phyloP scores from a whole-genome alignment of 345 rosid species.

The Eutrema yunnanense region DNA sequence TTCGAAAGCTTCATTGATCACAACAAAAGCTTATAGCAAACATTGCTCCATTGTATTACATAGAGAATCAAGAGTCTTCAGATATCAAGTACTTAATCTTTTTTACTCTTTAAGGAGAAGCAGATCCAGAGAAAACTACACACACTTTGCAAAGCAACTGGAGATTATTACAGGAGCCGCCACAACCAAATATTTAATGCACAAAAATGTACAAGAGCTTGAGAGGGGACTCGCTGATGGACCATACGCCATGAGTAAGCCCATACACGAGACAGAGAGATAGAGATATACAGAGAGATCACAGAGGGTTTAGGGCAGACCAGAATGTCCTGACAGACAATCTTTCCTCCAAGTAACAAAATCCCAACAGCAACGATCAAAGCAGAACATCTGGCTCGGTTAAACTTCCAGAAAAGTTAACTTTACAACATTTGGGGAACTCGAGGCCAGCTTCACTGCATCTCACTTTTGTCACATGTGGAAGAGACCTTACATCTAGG shows the following conservation, averaged over 20 bases:
- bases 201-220: constrained; percentile 26
- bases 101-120: not conserved
- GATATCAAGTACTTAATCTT: not conserved
- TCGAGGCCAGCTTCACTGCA: constrained; percentile 76
- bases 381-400: constrained; percentile 54
- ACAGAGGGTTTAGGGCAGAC: not conserved
- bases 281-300: constrained; percentile 4
- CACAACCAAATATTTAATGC: constrained; percentile 3
- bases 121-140: constrained; percentile 18
- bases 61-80: constrained; percentile 3
- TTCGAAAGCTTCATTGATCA: not conserved
- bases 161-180: not conserved
- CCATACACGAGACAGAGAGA: constrained; percentile 1
- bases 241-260: constrained; percentile 16
- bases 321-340: not conserved
- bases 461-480: constrained; percentile 55
- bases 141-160: constrained; percentile 3
- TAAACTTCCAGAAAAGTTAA: constrained; percentile 67
- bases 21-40: constrained; percentile 4
- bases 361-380: constrained; percentile 24
- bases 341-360: not conserved
- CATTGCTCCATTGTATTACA: constrained; percentile 8
- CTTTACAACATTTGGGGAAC: constrained; percentile 72
- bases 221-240: constrained; percentile 15
- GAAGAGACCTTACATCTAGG: constrained; percentile 86